Conservation (phyloP, 306 rosid genomes). For the Lablab purpureus region DNA sequence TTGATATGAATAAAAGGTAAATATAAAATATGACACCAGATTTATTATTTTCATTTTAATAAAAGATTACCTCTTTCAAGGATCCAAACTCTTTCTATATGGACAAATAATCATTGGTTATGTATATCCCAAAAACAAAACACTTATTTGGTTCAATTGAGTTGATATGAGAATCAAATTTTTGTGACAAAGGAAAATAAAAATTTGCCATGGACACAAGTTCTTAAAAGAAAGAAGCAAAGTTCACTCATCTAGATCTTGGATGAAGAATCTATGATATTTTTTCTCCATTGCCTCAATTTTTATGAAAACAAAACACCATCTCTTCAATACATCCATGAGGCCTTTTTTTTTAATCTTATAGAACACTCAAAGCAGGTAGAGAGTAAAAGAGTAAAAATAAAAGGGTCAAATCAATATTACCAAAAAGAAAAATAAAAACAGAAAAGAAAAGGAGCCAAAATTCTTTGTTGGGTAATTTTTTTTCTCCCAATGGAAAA, state of each 20-base stretch:
- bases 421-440: not conserved
- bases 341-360: not conserved
- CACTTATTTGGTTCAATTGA: not conserved
- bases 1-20: too few relatives aligned
- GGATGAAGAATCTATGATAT: constrained; percentile 33
- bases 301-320: not conserved
- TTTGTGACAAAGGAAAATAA: not conserved
- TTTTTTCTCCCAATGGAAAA: constrained; percentile 18
- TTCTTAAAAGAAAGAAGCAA: constrained; percentile 9
- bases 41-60: too few relatives aligned
- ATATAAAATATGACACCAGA: too few relatives aligned
- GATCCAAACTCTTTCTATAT: not conserved
- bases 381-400: not conserved
- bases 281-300: constrained; percentile 31
- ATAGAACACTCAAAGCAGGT: not conserved
- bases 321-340: constrained; percentile 9
- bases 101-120: not conserved
- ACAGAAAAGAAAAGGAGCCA: constrained; percentile 6
- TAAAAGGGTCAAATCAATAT: constrained; percentile 34
- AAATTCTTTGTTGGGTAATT: constrained; percentile 51
- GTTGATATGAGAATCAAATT: not conserved
- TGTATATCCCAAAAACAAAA: too few relatives aligned
- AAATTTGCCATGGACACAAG: constrained; percentile 12
- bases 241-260: constrained; percentile 17
- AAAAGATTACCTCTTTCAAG: not conserved